Percentiles rank a stretch among this genome's conserved stretches.
phyloP scores from a whole-genome alignment of 164 flowering plant genomes.

The Dillenia suffruticosa region DNA sequence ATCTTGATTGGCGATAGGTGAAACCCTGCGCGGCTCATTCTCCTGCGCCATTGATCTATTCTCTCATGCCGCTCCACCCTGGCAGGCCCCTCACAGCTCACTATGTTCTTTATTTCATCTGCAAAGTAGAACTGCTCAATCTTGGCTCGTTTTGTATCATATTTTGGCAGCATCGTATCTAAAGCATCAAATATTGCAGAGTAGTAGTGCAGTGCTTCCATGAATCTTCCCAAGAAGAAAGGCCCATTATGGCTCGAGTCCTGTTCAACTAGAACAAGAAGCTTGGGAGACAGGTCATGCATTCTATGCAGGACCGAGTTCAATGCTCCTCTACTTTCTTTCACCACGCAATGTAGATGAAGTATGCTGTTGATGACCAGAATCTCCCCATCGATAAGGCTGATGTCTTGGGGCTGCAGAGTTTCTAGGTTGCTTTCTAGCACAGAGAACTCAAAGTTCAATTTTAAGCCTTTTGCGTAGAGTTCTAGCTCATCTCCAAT shows the following conservation, averaged over 20 bases:
- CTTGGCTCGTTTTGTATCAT: conserved; percentile 53
- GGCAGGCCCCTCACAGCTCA: conserved; percentile 61
- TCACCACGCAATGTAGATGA: background rate
- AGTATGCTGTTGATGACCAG: conserved; percentile 4
- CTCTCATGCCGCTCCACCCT: conserved; percentile 60
- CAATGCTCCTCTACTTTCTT: conserved; percentile 5
- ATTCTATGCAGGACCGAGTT: conserved; percentile 2
- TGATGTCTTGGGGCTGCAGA: background rate
- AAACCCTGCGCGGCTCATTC: conserved; percentile 65
- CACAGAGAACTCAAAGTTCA: conserved; percentile 24
- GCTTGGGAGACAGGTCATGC: conserved; percentile 3
- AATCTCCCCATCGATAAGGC: background rate
- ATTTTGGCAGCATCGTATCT: conserved; percentile 56
- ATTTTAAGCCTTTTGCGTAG: conserved; percentile 30
- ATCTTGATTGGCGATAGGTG: conserved; percentile 52
- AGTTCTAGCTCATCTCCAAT: conserved; percentile 41
- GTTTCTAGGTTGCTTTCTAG: conserved; percentile 2
- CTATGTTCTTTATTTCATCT: conserved; percentile 63
- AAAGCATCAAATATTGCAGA: conserved; percentile 42
- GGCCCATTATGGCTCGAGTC: conserved; percentile 8
- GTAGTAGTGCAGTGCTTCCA: conserved; percentile 6
- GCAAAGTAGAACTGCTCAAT: conserved; percentile 64
- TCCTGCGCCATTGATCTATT: conserved; percentile 57
- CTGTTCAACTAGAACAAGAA: conserved; percentile 1
- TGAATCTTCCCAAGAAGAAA: conserved; percentile 4